Conservation (phyloP, 1,284 basidiomycete genomes). For the Leccinum fuscescens region DNA sequence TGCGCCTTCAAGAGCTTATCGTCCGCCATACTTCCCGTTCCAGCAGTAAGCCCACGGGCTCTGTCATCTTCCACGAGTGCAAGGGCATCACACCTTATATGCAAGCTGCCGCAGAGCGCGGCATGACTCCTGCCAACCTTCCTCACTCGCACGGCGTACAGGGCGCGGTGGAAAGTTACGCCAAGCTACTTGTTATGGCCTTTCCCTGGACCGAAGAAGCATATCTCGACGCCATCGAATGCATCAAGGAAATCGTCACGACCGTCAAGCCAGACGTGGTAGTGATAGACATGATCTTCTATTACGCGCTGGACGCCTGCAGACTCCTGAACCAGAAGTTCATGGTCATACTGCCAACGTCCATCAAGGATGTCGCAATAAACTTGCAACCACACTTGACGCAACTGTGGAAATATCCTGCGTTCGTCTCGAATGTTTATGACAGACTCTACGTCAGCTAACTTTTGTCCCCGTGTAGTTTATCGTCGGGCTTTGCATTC, state of each 20-base stretch:
- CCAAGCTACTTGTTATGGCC: background rate
- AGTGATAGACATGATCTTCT: slow-evolving; percentile 1
- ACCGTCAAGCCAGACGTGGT: slow-evolving; percentile 3
- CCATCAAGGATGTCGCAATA: background rate
- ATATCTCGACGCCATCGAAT: background rate
- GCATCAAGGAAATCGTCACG: slow-evolving; percentile 4
- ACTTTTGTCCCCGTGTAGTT: background rate
- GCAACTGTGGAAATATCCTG: slow-evolving; percentile 11
- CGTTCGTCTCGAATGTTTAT: background rate
- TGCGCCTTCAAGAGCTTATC: slow-evolving; percentile 10
- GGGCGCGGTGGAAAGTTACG: slow-evolving; percentile 4
- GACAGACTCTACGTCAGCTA: background rate
- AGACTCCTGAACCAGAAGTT: slow-evolving; percentile 1
- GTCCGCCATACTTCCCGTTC: background rate
- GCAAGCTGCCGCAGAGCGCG: background rate
- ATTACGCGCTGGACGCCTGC: slow-evolving; percentile 11
- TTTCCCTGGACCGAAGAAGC: slow-evolving; percentile 1
- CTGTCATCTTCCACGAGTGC: slow-evolving; percentile 5
- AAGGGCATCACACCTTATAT: background rate
- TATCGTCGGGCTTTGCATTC: slow-evolving; percentile 6
- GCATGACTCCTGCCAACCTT: background rate
- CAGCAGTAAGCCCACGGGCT: background rate
- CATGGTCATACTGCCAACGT: slow-evolving; percentile 1
- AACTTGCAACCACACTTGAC: background rate
- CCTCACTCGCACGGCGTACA: slow-evolving; percentile 3